Evolutionary conservation across 805 yeast species (phyloP), one percentile per base, ranked within the genome.

Genomic region (Ogataea saltuana): DNA sequence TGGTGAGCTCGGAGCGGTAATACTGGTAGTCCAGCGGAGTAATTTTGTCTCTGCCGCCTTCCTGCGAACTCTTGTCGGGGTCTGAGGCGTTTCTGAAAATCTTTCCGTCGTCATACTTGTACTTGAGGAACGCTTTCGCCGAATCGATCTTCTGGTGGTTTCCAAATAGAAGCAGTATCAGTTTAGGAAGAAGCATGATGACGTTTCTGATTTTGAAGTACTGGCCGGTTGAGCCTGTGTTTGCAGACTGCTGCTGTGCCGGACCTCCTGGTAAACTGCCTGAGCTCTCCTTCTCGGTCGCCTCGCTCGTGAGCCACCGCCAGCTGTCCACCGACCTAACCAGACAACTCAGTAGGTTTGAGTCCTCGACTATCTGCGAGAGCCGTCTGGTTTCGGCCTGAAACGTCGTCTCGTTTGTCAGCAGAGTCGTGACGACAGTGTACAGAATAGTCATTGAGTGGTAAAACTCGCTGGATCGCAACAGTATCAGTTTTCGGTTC

Each of bases 1-100:
- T 76, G 4, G 72, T 61, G 3, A 90, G 61, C 46, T 88, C 95
- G 40, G 85, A 86, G 48, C 88, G 71, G 57, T 86, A 89, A 6
- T 85, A 80, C 55, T 80, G 82, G 58, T 87, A 91, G 51, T 90
- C 96, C n/a, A 87, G 63, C 0, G 96, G 96, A 0, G 96, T 81
- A 8, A 90, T 82, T 0, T 35, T 54, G 60, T 29, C 67, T 16
- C 39, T 27, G 5, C 7, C 22, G 6, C 34, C 8, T 13, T 16
- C 20, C 38, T 18, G 68, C 69, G 55, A 72, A 76, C 33, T n/a
- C n/a, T n/a, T n/a, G n/a, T n/a, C n/a, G n/a, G n/a, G n/a, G n/a
- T n/a, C n/a, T n/a, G n/a, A n/a, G n/a, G n/a, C n/a, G n/a, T n/a
- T n/a, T n/a, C n/a, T n/a, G n/a, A n/a, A n/a, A n/a, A n/a, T n/a